phyloP scores from a whole-genome alignment of 768 basidiomycete species.

The Psilocybe sp. region DNA sequence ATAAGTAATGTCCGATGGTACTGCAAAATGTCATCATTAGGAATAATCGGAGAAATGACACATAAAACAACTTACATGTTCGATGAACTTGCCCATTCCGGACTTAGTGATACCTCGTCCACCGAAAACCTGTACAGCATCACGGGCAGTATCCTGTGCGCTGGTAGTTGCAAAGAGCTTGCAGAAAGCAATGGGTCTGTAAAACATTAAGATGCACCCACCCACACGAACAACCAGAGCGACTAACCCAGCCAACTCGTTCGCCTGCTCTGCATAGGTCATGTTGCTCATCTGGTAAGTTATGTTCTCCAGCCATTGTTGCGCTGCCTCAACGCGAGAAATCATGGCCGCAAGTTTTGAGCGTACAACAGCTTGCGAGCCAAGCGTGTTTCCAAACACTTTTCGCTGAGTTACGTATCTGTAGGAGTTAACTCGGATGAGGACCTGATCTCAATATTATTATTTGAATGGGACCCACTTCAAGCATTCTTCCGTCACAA shows the following conservation, averaged over 20 bases:
- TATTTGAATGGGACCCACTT: too few relatives aligned
- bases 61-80: slow-evolving; percentile 42
- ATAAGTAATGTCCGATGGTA: slow-evolving; percentile 66
- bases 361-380: slow-evolving; percentile 70
- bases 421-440: not conserved
- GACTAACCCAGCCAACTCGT: slow-evolving; percentile 67
- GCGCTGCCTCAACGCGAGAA: slow-evolving; percentile 72
- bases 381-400: slow-evolving; percentile 73
- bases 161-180: slow-evolving; percentile 77
- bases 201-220: not conserved
- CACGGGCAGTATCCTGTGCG: slow-evolving; percentile 77
- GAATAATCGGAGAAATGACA: not conserved
- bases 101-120: slow-evolving; percentile 81
- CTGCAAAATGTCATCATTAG: slow-evolving; percentile 28
- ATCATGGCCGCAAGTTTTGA: slow-evolving; percentile 81
- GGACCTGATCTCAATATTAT: not conserved
- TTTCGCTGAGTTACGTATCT: slow-evolving; percentile 76
- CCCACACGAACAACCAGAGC: not conserved
- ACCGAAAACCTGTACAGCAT: slow-evolving; percentile 77
- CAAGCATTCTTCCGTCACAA: slow-evolving; percentile 72
- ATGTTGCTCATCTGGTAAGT: slow-evolving; percentile 89
- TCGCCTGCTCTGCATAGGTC: slow-evolving; percentile 75
- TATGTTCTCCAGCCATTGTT: slow-evolving; percentile 84
- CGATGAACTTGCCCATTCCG: slow-evolving; percentile 64
- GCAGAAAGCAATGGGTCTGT: slow-evolving; percentile 71